phyloP scores from a whole-genome alignment of 23 red algal species.

The Gracilaria domingensis region DNA sequence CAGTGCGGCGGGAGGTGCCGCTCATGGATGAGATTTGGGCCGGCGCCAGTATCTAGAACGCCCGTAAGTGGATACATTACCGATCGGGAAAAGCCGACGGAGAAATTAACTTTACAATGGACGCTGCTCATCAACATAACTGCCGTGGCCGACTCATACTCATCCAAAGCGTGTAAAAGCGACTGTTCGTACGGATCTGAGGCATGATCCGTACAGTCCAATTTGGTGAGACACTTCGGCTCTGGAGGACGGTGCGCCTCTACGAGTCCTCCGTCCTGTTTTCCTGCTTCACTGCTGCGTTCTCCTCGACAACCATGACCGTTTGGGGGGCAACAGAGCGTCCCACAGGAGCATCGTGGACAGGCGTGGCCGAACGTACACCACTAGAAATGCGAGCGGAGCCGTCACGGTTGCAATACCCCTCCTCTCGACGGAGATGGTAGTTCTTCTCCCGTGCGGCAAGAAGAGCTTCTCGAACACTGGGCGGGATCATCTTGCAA shows the following conservation, averaged over 20 bases:
- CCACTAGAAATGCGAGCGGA: not conserved
- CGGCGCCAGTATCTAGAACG: conserved; percentile 39
- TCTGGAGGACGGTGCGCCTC: not conserved
- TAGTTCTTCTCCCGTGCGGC: too few species aligned
- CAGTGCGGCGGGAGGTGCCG: not conserved
- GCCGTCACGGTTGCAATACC: not conserved
- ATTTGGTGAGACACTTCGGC: not conserved
- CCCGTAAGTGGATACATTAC: conserved; percentile 21
- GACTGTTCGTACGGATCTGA: not conserved
- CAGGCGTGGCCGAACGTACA: not conserved
- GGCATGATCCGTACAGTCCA: not conserved
- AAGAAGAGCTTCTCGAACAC: too few species aligned
- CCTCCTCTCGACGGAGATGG: not conserved
- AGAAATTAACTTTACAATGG: conserved; percentile 30
- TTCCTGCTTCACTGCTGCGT: not conserved
- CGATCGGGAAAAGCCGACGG: not conserved
- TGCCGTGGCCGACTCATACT: not conserved
- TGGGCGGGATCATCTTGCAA: too few species aligned
- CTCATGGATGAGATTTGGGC: not conserved
- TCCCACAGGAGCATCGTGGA: not conserved
- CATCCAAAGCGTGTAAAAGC: not conserved
- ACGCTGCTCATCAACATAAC: not conserved
- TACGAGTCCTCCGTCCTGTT: not conserved
- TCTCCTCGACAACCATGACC: not conserved
- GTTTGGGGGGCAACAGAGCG: not conserved